Conservation (phyloP, 768 basidiomycete species). For the Suillus brevipes region DNA sequence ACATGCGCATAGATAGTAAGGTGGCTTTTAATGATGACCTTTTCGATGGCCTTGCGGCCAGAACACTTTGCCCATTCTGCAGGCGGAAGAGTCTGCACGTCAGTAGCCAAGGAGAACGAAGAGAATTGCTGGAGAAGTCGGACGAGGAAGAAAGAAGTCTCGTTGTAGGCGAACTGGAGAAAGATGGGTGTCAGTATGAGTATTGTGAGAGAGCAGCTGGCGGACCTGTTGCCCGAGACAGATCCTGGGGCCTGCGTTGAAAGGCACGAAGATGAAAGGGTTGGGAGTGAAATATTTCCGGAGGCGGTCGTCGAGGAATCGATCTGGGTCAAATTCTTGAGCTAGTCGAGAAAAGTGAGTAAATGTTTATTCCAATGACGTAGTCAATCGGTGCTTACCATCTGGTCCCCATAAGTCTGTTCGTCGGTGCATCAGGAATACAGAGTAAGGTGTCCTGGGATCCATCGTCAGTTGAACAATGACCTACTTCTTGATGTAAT, state of each 20-base stretch:
- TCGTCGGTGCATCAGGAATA: slow-evolving; percentile 60
- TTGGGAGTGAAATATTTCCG: slow-evolving; percentile 56
- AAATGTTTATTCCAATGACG: not conserved
- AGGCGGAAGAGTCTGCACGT: slow-evolving; percentile 49
- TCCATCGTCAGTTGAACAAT: not conserved
- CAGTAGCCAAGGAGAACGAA: slow-evolving; percentile 42
- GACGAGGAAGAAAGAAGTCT: slow-evolving; percentile 62
- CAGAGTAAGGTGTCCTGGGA: slow-evolving; percentile 44
- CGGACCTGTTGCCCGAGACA: slow-evolving; percentile 40
- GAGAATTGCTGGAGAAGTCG: slow-evolving; percentile 59
- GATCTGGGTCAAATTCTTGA: slow-evolving; percentile 62
- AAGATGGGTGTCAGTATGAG: slow-evolving; percentile 2
- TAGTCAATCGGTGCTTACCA: slow-evolving; percentile 34
- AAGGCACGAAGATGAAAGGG: slow-evolving; percentile 50
- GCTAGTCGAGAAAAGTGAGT: slow-evolving; percentile 35
- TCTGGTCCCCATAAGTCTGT: slow-evolving; percentile 69
- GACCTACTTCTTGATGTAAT: not conserved
- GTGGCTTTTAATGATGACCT: slow-evolving; percentile 45
- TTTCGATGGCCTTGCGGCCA: slow-evolving; percentile 45
- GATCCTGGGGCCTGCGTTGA: slow-evolving; percentile 41
- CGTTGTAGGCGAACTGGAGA: slow-evolving; percentile 63
- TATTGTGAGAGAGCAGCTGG: not conserved
- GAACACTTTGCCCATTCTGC: slow-evolving; percentile 40
- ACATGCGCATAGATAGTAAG: slow-evolving; percentile 56
- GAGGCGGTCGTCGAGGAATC: slow-evolving; percentile 63